phyloP scores from a whole-genome alignment of 306 rosid genomes.

The Bauhinia variegata region DNA sequence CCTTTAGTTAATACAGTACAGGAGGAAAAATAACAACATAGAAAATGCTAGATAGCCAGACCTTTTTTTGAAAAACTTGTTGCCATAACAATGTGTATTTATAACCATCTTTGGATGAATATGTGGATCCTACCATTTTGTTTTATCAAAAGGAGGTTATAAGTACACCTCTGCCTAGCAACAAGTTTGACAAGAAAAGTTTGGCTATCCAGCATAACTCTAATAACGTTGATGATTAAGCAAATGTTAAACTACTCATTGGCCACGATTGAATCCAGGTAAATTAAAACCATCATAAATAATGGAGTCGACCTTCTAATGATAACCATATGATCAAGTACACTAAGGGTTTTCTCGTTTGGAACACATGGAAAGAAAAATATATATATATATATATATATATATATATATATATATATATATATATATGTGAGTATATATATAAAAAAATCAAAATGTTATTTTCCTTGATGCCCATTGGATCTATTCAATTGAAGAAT shows the following conservation, averaged over 20 bases:
- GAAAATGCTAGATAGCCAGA: neutral
- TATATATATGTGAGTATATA: no score
- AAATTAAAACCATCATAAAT: slow-evolving; percentile 11
- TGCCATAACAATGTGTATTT: no score
- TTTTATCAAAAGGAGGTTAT: no score
- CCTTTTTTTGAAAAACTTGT: no score
- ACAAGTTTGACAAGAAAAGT: no score
- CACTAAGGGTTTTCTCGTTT: neutral
- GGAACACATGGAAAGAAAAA: neutral
- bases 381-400: no score
- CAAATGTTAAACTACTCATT: neutral
- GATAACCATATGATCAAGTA: slow-evolving; percentile 2
- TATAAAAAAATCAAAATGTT: neutral
- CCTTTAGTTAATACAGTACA: neutral
- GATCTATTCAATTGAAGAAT: neutral
- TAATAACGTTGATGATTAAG: no score
- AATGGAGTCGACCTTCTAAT: neutral
- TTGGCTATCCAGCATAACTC: no score
- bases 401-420: no score
- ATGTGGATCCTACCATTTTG: no score
- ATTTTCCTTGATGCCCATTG: slow-evolving; percentile 1
- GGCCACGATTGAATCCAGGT: neutral
- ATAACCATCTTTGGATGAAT: no score
- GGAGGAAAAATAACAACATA: neutral
- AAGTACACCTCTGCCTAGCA: no score